phyloP scores from a whole-genome alignment of 139 green algal species.

The Chlamydomonas asymmetrica region DNA sequence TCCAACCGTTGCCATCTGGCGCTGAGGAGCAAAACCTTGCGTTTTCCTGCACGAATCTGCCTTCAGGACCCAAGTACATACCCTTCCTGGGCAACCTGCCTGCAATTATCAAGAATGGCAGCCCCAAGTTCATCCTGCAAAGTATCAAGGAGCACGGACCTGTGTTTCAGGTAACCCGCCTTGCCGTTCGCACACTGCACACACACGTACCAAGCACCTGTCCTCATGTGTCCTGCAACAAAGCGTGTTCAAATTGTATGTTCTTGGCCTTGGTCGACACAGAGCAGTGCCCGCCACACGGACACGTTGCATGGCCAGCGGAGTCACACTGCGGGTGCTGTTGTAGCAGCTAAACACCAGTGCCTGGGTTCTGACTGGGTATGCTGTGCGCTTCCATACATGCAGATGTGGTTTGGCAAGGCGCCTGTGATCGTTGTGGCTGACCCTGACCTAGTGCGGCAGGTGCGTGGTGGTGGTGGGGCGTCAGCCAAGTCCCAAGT shows the following conservation, averaged over 20 bases:
- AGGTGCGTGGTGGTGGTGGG: no score
- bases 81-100: slow-evolving; percentile 39
- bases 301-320: neutral
- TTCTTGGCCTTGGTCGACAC: no score
- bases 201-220: no score
- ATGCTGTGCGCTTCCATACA: no score
- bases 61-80: slow-evolving; percentile 20
- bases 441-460: slow-evolving; percentile 35
- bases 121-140: slow-evolving; percentile 27
- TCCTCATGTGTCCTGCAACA: no score
- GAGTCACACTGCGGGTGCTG: neutral
- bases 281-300: neutral
- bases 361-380: no score
- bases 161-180: slow-evolving; percentile 39
- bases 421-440: slow-evolving; percentile 28
- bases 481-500: no score
- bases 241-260: no score
- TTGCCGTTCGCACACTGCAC: no score
- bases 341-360: neutral
- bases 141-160: slow-evolving; percentile 42
- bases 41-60: no score
- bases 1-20: no score
- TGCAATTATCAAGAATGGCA: slow-evolving; percentile 20
- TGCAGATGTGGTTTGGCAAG: slow-evolving; percentile 35
- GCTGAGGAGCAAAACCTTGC: no score